Percentiles rank a stretch among this genome's conserved stretches.
phyloP scores from a whole-genome alignment of 192 early-diverging fungal genomes.

The Cladochytrium replicatum region DNA sequence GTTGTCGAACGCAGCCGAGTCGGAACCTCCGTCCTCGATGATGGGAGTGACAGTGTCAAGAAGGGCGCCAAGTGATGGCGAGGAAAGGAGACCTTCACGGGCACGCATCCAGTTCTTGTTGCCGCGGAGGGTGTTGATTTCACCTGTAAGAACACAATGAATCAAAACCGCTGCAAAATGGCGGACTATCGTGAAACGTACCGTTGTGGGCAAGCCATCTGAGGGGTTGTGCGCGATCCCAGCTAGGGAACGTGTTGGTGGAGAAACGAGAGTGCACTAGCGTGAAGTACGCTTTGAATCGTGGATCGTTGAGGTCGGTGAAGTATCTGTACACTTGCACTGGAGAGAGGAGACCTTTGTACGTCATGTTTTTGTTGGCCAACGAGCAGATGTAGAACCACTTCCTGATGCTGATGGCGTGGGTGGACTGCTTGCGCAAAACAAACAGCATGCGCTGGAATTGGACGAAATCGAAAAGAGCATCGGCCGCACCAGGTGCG shows the following conservation, averaged over 20 bases:
- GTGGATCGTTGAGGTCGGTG: slow-evolving; percentile 72
- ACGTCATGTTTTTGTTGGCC: slow-evolving; percentile 84
- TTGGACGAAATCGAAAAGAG: slow-evolving; percentile 28
- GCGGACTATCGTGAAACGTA: slow-evolving; percentile 28
- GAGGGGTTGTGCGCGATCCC: slow-evolving; percentile 99
- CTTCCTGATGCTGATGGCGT: slow-evolving; percentile 71
- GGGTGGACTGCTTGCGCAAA: slow-evolving; percentile 82
- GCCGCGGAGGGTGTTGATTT: slow-evolving; percentile 96
- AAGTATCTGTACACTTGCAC: slow-evolving; percentile 92
- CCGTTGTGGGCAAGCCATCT: slow-evolving; percentile 97
- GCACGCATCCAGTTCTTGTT: slow-evolving; percentile 99
- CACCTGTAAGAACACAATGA: too few relatives aligned
- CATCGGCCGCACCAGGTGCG: slow-evolving; percentile 5
- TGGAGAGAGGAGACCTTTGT: slow-evolving; percentile 95
- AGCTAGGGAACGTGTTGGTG: slow-evolving; percentile 97
- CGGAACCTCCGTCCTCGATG: slow-evolving; percentile 90
- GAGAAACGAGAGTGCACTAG: slow-evolving; percentile 98
- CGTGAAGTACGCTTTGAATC: slow-evolving; percentile 84
- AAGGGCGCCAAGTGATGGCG: slow-evolving; percentile 65
- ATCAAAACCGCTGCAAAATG: not conserved
- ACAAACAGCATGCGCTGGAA: slow-evolving; percentile 85
- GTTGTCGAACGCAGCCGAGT: slow-evolving; percentile 95
- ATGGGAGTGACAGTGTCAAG: slow-evolving; percentile 83
- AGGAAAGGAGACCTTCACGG: slow-evolving; percentile 88
- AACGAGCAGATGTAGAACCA: slow-evolving; percentile 98